Evolutionary conservation across 495 filamentous ascomycete species (phyloP), one percentile per base, ranked within the genome.

Genomic region (Annulohypoxylon stygium): DNA sequence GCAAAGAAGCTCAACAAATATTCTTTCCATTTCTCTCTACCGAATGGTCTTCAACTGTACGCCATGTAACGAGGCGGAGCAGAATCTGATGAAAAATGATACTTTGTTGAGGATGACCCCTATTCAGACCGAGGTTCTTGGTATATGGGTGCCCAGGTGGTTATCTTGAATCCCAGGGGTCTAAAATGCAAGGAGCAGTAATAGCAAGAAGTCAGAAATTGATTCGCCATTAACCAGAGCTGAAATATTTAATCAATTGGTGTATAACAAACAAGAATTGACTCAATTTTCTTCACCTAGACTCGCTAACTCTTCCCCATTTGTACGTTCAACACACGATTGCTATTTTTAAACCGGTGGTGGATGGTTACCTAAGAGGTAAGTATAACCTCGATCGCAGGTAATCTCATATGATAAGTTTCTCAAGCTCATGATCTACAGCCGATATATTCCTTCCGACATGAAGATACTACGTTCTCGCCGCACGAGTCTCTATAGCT

Each of bases 381-480:
- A 43, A 14, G 39, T n/a, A n/a, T 43, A n/a, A 14, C 39, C 26
- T 43, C 43, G 12, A 41, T 26, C 51, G 36, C n/a, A 20, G 12
- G 54, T 11, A 16, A 26, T 57, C 8, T 57, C 12, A 71, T 30
- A 55, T 65, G 30, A 58, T 63, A 55, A 47, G 30, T 57, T 18
- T 10, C 25, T 30, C 41, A 43, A 33, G 23, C 41, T 47, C 14
- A 48, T 12, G 62, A 64, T 50, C 50, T 48, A 64, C 64, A 33
- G 30, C 43, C 45, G 39, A 51, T 36, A 26, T 16, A 8, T 62
- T 51, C 41, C 36, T 62, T 60, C 18, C 4, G 16, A 58, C 51
- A 43, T 25, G 14, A 66, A 12, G 33, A 62, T 61, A 66, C 41
- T 18, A 58, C 48, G 33, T 51, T 11, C 7, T 26, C 36, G 33